Conservation (phyloP, 139 green algal species). For the Mesotaenium endlicherianum region DNA sequence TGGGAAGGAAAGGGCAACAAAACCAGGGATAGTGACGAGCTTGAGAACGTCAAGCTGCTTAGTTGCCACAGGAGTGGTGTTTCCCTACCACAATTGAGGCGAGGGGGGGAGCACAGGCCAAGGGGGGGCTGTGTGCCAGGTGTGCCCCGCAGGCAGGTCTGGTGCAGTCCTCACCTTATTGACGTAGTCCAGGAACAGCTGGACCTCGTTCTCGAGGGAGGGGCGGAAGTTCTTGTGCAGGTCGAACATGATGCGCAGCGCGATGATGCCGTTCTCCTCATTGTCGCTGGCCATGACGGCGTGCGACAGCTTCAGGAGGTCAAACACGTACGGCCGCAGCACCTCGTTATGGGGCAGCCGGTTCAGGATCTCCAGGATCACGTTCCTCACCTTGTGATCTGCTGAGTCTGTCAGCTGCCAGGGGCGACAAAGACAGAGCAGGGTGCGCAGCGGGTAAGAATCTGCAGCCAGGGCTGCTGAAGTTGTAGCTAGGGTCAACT, state of each 20-base stretch:
- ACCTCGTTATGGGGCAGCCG: conserved; percentile 73
- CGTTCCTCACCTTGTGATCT: conserved; percentile 71
- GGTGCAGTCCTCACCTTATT: conserved; percentile 48
- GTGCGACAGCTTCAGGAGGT: conserved; percentile 69
- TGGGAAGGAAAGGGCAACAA: no score
- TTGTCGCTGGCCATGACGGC: conserved; percentile 76
- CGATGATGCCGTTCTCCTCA: conserved; percentile 83
- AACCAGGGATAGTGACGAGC: no score
- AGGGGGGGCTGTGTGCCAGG: no score
- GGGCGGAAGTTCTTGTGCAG: conserved; percentile 80
- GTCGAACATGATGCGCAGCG: conserved; percentile 79
- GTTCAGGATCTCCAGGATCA: conserved; percentile 72
- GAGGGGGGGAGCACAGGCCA: no score
- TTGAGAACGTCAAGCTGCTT: no score
- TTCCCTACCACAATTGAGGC: no score
- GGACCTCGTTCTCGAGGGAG: conserved; percentile 64
- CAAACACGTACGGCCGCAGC: conserved; percentile 59
- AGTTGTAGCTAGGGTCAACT: no score
- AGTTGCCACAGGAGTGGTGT: no score
- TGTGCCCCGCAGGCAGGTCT: no score
- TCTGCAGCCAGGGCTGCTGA: no score
- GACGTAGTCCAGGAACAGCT: conserved; percentile 80
- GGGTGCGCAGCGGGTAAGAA: no score
- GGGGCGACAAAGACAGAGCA: not conserved
- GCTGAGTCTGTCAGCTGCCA: conserved; percentile 44